Conservation (phyloP, 2,329 filamentous ascomycete species). For the Fusarium newnesense region DNA sequence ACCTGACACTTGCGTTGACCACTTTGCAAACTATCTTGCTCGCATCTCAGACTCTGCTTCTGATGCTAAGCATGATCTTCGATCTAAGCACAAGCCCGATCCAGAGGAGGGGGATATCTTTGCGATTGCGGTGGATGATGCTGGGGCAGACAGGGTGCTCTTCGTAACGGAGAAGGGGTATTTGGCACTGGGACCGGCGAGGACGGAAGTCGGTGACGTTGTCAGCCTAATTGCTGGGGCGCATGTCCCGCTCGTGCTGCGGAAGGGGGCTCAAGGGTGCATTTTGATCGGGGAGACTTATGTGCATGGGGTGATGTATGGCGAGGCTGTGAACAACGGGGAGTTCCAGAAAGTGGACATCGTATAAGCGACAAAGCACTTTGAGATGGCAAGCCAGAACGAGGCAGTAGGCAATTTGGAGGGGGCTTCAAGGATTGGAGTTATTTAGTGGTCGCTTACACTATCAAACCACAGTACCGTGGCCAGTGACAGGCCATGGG, state of each 20-base stretch:
- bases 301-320: conserved; percentile 2
- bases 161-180: neutral
- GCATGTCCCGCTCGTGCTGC: conserved; percentile 5
- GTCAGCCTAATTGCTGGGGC: neutral
- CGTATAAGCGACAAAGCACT: neutral
- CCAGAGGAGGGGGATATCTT: conserved; percentile 14
- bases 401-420: rapidly evolving
- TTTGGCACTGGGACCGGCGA: neutral
- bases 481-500: neutral
- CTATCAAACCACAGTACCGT: neutral
- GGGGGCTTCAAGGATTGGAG: neutral
- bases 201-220: neutral
- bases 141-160: neutral
- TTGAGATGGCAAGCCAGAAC: neutral
- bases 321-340: neutral
- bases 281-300: conserved; percentile 4
- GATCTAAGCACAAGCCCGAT: neutral
- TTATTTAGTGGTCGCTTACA: neutral
- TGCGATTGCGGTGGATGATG: conserved; percentile 5
- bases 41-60: conserved; percentile 1
- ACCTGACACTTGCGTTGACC: neutral
- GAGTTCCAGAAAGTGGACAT: neutral
- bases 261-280: rapidly evolving
- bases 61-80: neutral
- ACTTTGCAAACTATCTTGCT: conserved; percentile 10